Base-by-base conservation (phyloP, 768 basidiomycete genomes). In the Russula compacta region DNA sequence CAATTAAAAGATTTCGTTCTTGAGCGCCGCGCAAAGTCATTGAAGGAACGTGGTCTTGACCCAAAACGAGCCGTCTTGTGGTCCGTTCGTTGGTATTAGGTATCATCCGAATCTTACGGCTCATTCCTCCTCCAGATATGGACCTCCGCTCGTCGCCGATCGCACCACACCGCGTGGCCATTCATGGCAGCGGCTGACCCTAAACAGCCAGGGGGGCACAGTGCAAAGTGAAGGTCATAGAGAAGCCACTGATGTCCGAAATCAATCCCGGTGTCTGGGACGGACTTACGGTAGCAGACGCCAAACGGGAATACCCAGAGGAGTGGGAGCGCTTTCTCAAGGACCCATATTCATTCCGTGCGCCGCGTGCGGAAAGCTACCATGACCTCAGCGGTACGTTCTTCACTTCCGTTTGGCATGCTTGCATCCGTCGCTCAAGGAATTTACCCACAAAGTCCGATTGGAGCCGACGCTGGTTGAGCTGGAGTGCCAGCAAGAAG, bases 221-320 rank as follows among this genome's bases (percentile, higher is more conserved):
- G 19, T 65, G 77, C 44, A 81, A 79, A 53, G 82, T 92, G 71
- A 93, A 89, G 70, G 92, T 98, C 35, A 82, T 94, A 49, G 93
- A 99, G 75, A 98, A 97, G 69, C 83, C 88, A 0, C 94, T 95
- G 73, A 98, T 98, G 95, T 79, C 86, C 54, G 97, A 99, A 76
- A 97, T 98, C 69, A 99, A 99, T 69, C 95, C 95, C 54, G 95
- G 88, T 7, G 85, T 98, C 17, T 97, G 95, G 94, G 97, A 98
- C 71, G 97, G 97, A 0, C 79, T 98, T 42, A 89, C 87, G 1
- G 87, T 91, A 0, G 89, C 92, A 65, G 87, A 95, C 69, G 94
- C 92, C 19, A 84, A 85, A 71, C 87, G 86, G 72, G 85, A 84
- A 68, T 98, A 95, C 71, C 91, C 95, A 0, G 89, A 87, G 56